These are phyloP conservation scores for Leishmania lainsoni DNA, from an alignment of 208 protist genomes.

Conservation along the genomic window DNA sequence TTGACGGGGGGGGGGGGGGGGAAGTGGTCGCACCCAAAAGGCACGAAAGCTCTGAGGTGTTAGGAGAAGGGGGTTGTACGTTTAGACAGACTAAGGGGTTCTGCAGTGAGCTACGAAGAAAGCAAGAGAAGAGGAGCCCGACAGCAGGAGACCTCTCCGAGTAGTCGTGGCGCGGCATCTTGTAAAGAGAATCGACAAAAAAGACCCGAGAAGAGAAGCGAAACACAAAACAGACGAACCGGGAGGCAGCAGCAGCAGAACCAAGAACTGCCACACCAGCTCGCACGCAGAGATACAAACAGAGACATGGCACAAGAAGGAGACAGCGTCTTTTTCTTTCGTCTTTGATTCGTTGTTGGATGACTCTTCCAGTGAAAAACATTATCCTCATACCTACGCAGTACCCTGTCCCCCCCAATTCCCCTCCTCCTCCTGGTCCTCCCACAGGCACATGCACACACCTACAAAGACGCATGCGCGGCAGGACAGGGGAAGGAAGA, in stretches of 20 bases:
- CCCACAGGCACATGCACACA: not conserved
- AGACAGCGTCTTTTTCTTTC: not conserved
- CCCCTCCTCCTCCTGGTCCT: not conserved
- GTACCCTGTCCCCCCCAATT: not conserved
- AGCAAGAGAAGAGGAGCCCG: not conserved
- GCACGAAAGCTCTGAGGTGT: not conserved
- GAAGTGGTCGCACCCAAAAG: not conserved
- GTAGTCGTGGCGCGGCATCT: not conserved
- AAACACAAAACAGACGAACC: not conserved
- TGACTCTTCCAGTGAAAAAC: not conserved
- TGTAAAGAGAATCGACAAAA: not conserved
- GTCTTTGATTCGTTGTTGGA: not conserved
- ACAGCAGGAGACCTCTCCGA: not conserved
- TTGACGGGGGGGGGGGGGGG: no score
- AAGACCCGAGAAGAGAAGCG: not conserved
- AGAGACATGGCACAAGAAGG: not conserved
- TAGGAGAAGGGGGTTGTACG: not conserved
- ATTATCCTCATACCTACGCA: not conserved
- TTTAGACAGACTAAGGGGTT: not conserved
- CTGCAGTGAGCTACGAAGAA: not conserved
- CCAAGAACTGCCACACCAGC: not conserved
- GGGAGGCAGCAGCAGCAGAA: not conserved
- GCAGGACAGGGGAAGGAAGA: not conserved
- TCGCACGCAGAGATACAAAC: not conserved
- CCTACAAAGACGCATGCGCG: not conserved